Evolutionary conservation across 345 rosid species (phyloP), one percentile per base, ranked within the genome.

Genomic region (Arabidopsis thaliana): DNA sequence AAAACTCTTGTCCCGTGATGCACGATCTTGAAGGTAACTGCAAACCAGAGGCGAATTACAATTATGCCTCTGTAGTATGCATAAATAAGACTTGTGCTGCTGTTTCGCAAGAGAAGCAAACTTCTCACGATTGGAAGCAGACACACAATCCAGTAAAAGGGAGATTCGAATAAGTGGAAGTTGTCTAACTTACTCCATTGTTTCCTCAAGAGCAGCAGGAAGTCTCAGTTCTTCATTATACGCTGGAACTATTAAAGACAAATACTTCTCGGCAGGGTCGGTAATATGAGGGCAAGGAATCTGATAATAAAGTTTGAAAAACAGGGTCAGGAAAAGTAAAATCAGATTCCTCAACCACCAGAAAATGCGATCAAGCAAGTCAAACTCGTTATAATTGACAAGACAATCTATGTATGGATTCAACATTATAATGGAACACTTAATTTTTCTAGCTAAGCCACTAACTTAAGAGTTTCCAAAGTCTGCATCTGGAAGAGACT

Each of bases 151-250:
- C 57, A 32, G 5, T 40, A 60, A 73, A 25, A 9, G 32, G 10
- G 34, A 1, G 2, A 6, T 11, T 51, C 11, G 3, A 44, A 38
- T 13, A 48, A 50, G 10, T 42, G 34, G 51, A 11, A 57, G 2
- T 34, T 46, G 9, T 57, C 37, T 1, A 73, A 85, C 91, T 71
- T 83, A 95, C 97, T 81, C 86, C 85, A 95, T 84, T 22, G 97
- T 87, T 84, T 94, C 99, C 73, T 84, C 88, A 56, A 94, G 93
- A 38, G 97, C 93, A 38, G 80, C 87, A 68, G 97, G 97, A 78
- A 94, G 99, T 67, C 99, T 88, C 67, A 82, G 84, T 82, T 91
- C 97, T 79, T 94, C 99, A 53, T 94, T 94, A 69, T 51, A 92
- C 4, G 99, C 99, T 10, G 99, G 99, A 79, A 94, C 82, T 60